phyloP scores from a whole-genome alignment of 345 rosid species.

The Draba incana region DNA sequence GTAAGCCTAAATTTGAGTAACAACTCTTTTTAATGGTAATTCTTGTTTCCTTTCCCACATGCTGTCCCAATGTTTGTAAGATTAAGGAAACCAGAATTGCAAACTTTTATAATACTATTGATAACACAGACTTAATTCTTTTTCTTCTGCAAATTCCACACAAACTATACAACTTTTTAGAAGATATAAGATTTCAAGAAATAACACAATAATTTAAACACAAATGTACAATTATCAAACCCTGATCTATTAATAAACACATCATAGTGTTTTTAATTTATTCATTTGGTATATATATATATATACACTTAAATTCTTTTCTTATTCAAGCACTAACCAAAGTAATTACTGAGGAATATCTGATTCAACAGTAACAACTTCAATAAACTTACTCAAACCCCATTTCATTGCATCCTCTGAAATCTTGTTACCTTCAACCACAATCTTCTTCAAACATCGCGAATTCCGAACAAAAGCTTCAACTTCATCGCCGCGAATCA shows the following conservation, averaged over 20 bases:
- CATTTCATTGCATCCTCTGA: constrained; percentile 49
- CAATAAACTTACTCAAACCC: constrained; percentile 51
- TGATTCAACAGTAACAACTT: constrained; percentile 39
- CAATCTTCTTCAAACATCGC: constrained; percentile 49
- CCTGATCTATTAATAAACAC: not conserved
- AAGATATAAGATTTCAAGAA: too few species aligned
- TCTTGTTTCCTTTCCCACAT: too few species aligned
- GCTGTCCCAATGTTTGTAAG: too few species aligned
- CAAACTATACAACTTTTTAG: not conserved
- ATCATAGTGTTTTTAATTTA: not conserved
- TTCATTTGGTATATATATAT: constrained; percentile 20
- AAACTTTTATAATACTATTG: not conserved
- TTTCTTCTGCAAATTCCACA: not conserved
- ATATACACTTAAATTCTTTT: constrained; percentile 1
- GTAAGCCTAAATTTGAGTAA: not conserved
- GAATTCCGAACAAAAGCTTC: constrained; percentile 57
- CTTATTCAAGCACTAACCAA: constrained; percentile 23
- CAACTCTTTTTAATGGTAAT: too few species aligned
- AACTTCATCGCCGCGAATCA: constrained; percentile 53
- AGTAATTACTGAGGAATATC: constrained; percentile 22
- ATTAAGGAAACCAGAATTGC: too few species aligned
- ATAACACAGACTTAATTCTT: not conserved
- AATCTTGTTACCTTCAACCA: constrained; percentile 65
- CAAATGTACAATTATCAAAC: constrained; percentile 25
- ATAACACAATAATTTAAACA: constrained; percentile 5